Base-by-base conservation (phyloP, 257 asterid species). In the Mitragyna speciosa region DNA sequence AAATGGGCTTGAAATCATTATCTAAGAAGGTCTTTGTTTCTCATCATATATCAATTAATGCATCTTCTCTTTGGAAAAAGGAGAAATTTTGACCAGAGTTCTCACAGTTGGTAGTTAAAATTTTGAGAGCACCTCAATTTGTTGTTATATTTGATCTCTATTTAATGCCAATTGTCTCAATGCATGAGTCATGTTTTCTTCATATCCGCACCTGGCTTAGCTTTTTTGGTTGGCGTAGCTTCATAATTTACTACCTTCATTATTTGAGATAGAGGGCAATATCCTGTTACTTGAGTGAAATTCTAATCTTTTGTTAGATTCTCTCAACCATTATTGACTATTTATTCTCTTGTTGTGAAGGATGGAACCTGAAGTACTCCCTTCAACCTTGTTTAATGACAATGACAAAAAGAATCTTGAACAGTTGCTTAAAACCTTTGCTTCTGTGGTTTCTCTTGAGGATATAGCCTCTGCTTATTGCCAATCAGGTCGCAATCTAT, bases 381-480 rank as follows among this genome's bases (percentile, higher is more conserved):
- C 87, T 76, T 79, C 89, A 49, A 83, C 84, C 73, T 71, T 65
- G 22, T 85, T 52, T 59, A 79, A 84, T 30, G 91, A 83, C 36
- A 87, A 80, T 41, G 98, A 95, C 73, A 58, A 81, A 63, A 75
- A 66, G 72, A 91, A 91, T 85, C 89, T 95, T 61, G 86, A 87
- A 83, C 79, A 28, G 52, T 83, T 95, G 91, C 93, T 89, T 5
- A 91, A 93, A 54, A 76, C 84, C 49, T 93, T 95, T 83, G 92
- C 97, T 76, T 88, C 94, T 64, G 76, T 75, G 63, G 92, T 91
- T 76, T 89, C 98, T 70, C 92, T 92, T 12, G 78, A 90, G 49
- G 94, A 91, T 81, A 95, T 95, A 61, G 94, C 97, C 65, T 82
- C 94, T 7, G 95, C 97, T 71, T 95, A 95, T 76, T 85, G 88